phyloP scores from a whole-genome alignment of 768 basidiomycete species.

The Ramaria sp. region DNA sequence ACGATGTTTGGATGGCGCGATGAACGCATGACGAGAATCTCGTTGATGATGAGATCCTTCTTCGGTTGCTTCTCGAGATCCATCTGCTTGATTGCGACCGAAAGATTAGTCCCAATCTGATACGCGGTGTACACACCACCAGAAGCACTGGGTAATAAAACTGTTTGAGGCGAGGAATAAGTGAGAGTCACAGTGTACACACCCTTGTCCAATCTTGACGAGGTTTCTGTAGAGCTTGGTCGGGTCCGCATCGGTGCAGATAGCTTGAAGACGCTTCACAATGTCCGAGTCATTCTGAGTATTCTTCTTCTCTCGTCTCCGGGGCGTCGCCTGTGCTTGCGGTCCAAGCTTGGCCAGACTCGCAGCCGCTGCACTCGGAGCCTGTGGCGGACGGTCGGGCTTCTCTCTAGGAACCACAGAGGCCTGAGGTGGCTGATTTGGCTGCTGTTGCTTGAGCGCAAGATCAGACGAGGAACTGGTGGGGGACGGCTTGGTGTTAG shows the following conservation, averaged over 20 bases:
- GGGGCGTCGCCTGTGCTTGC: slow-evolving; percentile 58
- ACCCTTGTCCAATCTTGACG: slow-evolving; percentile 98
- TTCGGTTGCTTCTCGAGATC: slow-evolving; percentile 99
- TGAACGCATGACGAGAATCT: slow-evolving; percentile 97
- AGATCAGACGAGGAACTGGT: slow-evolving; percentile 51
- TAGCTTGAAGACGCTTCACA: slow-evolving; percentile 79
- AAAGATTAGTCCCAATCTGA: slow-evolving; percentile 88
- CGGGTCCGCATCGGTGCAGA: slow-evolving; percentile 97
- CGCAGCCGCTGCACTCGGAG: slow-evolving; percentile 51
- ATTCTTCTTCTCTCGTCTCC: slow-evolving; percentile 81
- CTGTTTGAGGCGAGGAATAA: background rate
- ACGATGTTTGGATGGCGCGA: slow-evolving; percentile 98
- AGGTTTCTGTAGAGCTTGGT: slow-evolving; percentile 86
- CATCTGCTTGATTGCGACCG: slow-evolving; percentile 99
- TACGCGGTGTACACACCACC: slow-evolving; percentile 98
- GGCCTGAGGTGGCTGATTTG: background rate
- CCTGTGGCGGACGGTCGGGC: slow-evolving; percentile 23
- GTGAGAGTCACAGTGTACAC: slow-evolving; percentile 1
- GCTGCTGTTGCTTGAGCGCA: slow-evolving; percentile 31
- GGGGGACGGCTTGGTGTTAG: slow-evolving; percentile 37
- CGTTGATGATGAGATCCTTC: slow-evolving; percentile 99
- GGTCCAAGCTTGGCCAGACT: slow-evolving; percentile 47
- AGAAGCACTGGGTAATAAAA: slow-evolving; percentile 54
- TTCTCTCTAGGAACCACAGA: background rate
- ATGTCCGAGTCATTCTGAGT: slow-evolving; percentile 73